Conservation (phyloP, 768 basidiomycete species). For the Phallus indusiatus region DNA sequence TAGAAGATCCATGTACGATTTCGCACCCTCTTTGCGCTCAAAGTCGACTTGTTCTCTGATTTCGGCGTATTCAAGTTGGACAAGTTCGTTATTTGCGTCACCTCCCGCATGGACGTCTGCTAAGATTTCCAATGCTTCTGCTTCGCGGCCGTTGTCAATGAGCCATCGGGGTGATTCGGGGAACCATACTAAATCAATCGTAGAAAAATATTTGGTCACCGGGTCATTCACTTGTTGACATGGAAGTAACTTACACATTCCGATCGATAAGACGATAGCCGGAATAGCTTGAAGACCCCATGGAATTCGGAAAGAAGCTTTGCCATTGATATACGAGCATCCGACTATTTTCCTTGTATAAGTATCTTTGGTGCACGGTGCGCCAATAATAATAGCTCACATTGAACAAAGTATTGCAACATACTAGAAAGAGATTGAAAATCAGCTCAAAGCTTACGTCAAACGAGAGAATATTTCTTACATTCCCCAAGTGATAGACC, state of each 20-base stretch:
- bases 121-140: conserved; percentile 60
- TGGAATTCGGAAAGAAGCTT: conserved; percentile 69
- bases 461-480: not conserved
- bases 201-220: conserved; percentile 17
- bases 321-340: conserved; percentile 61
- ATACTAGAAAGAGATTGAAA: conserved; percentile 19
- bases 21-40: conserved; percentile 62
- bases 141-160: conserved; percentile 48
- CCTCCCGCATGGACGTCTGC: conserved; percentile 68
- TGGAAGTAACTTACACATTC: conserved; percentile 55
- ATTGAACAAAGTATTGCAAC: conserved; percentile 67
- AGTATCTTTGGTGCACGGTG: not conserved
- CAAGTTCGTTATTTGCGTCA: conserved; percentile 47
- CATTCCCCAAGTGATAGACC: conserved; percentile 73
- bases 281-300: conserved; percentile 78
- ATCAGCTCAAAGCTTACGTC: not conserved
- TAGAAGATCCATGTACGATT: conserved; percentile 57
- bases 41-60: conserved; percentile 41
- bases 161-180: conserved; percentile 56
- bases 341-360: conserved; percentile 27
- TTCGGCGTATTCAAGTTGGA: conserved; percentile 61
- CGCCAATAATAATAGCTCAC: not conserved
- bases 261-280: conserved; percentile 54
- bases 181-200: conserved; percentile 10
- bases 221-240: conserved; percentile 15